Evolutionary conservation across 2,329 filamentous ascomycete species (phyloP), one percentile per base, ranked within the genome.

Genomic region (Truncatella angustata): DNA sequence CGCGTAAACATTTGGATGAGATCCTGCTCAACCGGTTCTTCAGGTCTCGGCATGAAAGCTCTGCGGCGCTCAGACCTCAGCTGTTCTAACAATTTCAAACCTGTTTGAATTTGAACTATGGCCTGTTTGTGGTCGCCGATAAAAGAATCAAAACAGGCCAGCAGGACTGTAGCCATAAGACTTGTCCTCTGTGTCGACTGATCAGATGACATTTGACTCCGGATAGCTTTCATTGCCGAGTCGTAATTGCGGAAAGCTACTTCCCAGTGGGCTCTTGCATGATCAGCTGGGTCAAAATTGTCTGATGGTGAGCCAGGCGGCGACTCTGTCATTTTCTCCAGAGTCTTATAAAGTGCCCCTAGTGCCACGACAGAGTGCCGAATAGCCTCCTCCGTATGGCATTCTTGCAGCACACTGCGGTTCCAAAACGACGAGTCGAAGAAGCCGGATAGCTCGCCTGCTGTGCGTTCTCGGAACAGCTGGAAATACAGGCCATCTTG

Each of bases 121-220:
- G 82, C 82, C 56, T 82, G 79, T 57, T 73, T 78, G 61, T 86
- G 82, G 54, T 86, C 78, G 16, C 83, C 83, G 26, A 84, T 79
- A 60, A 86, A 86, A 1, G 82, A 85, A 65, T 88, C 84, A 55
- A 87, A 87, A 64, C 82, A 86, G n/a, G 82, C 81, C 45, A 88
- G 73, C 34, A 88, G 70, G 32, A 88, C 80, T 49, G 77, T 85
- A 14, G 82, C 79, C 75, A 87, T 86, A n/a, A 87, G 73, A 45
- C 76, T 77, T 11, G 73, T 81, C 59, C 77, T 75, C 64, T 78
- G 75, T 14, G 76, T 77, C 46, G 64, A 67, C 35, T 71, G 66
- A 39, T 76, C 74, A 43, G 74, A 69, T 11, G 70, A 69, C 12
- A 70, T 67, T 4, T 75, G 69, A 42, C 68, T 68, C 49, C 78